Evolutionary conservation across 23 red algal genomes (phyloP), one percentile per base, ranked within the genome.

Genomic region (Gracilaria gracilis): DNA sequence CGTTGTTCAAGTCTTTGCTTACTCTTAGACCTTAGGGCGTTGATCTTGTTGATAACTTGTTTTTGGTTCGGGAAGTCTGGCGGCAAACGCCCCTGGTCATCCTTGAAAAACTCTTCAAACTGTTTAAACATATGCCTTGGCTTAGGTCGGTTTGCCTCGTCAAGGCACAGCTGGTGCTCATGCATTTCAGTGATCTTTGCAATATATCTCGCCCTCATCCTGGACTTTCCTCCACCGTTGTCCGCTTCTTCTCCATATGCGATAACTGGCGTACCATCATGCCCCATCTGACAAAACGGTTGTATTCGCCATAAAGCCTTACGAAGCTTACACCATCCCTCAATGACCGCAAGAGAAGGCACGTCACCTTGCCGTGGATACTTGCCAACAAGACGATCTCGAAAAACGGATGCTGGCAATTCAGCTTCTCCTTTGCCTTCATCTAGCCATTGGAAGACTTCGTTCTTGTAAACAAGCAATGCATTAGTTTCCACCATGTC

Each of bases 11-110:
- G 40, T 20, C 25, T 87, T 75, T 87, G 84, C 34, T 87, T 87
- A 49, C 84, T 87, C 69, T 87, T 87, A 2, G 84, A 74, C 13
- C 84, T 24, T 24, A 73, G 31, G 15, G 84, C 84, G 53, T 75
- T 75, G 47, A 87, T 87, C 48, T 87, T 87, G 65, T 87, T 87
- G 24, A 87, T 87, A 27, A 87, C 84, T 61, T 87, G 67, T 36
- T 74, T 87, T 40, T 75, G 84, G 51, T 75, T 74, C n/a, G 64
- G 84, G 42, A 87, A 87, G 69, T 87, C 84, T 17, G 84, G 67
- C 2, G 84, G 84, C 38, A 73, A 31, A 67, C 67, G 66, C 4
- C 84, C 84, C 59, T 73, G 66, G 15, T 75, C 64, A 38, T 75
- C 67, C 14, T 48, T 35, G 53, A 73, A 75, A 87, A 75, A 87